These are phyloP conservation scores for Tetrapyrgos nigripes DNA, from an alignment of 1,284 basidiomycete genomes.

Conservation along the genomic window DNA sequence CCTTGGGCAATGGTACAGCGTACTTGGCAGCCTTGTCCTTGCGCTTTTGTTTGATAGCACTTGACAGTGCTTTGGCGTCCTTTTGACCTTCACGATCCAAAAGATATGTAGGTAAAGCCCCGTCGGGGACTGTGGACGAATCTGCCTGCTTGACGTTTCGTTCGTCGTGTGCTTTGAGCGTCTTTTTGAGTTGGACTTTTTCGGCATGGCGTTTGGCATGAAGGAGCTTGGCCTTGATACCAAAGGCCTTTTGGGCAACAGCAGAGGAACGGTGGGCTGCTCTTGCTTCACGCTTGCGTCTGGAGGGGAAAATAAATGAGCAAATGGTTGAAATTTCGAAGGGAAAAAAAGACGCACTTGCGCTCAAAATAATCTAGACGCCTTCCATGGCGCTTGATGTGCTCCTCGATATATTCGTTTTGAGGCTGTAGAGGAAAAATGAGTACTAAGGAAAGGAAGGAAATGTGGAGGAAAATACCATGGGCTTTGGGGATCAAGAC, in stretches of 20 bases:
- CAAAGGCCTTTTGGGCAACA: conserved; percentile 92
- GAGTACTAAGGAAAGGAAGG: conserved; percentile 9
- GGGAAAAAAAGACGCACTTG: conserved; percentile 58
- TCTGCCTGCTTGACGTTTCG: conserved; percentile 96
- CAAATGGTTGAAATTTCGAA: conserved; percentile 2
- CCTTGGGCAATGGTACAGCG: conserved; percentile 95
- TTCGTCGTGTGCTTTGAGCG: conserved; percentile 98
- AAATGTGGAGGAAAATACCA: no score
- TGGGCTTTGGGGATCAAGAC: no score
- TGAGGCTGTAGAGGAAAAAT: conserved; percentile 61
- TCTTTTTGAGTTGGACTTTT: conserved; percentile 99
- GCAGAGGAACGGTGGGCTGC: conserved; percentile 89
- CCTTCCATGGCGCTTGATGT: conserved; percentile 87
- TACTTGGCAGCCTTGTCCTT: conserved; percentile 99
- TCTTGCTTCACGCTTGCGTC: conserved; percentile 95
- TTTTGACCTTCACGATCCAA: conserved; percentile 97
- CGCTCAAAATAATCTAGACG: conserved; percentile 87
- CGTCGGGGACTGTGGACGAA: conserved; percentile 81
- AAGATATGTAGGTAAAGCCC: conserved; percentile 92
- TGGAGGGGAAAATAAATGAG: conserved; percentile 36
- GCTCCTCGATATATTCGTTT: conserved; percentile 94
- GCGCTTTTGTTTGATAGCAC: conserved; percentile 97
- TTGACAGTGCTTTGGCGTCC: conserved; percentile 97
- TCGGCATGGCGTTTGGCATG: conserved; percentile 96
- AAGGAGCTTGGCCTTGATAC: conserved; percentile 96